Percentiles rank a stretch among this genome's conserved stretches.
Conservation (phyloP, 2,329 filamentous ascomycete species). For the Epichloe typhina region DNA sequence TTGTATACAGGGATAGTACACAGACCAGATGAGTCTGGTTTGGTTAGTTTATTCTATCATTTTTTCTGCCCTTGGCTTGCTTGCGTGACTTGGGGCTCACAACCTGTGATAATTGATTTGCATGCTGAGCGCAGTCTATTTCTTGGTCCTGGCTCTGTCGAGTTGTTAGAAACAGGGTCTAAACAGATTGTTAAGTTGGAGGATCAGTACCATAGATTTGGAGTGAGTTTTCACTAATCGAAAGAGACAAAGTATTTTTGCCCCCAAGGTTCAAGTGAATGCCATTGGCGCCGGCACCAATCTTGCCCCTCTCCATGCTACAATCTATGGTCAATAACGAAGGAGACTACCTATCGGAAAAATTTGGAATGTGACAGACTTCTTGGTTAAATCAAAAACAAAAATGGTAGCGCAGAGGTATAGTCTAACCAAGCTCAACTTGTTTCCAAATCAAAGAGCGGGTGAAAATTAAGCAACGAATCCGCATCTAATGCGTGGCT, state of each 20-base stretch:
- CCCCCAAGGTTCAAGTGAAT: conserved; percentile 18
- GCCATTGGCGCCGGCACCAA: conserved; percentile 7
- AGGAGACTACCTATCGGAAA: neutral
- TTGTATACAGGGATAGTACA: conserved; percentile 61
- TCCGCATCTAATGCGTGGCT: too few relatives aligned
- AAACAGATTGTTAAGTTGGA: neutral
- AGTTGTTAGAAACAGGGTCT: conserved; percentile 1
- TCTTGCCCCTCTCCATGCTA: conserved; percentile 9
- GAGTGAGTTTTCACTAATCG: conserved; percentile 17
- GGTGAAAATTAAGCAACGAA: too few relatives aligned
- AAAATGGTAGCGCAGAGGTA: neutral
- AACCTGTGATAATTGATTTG: conserved; percentile 6
- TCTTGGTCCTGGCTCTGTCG: conserved; percentile 3
- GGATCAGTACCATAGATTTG: conserved; percentile 20
- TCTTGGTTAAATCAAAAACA: neutral
- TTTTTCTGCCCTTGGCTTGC: neutral
- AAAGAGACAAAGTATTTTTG: conserved; percentile 17
- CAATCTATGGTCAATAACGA: neutral
- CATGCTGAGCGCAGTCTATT: conserved; percentile 5
- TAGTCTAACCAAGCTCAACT: too few relatives aligned
- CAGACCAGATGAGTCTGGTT: conserved; percentile 13
- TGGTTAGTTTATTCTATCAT: neutral
- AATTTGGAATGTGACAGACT: neutral
- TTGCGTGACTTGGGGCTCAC: neutral
- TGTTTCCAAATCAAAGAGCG: too few relatives aligned